Evolutionary conservation across 805 yeast species (phyloP), one percentile per base, ranked within the genome.

Genomic region (Alloascoidea hylecoeti): DNA sequence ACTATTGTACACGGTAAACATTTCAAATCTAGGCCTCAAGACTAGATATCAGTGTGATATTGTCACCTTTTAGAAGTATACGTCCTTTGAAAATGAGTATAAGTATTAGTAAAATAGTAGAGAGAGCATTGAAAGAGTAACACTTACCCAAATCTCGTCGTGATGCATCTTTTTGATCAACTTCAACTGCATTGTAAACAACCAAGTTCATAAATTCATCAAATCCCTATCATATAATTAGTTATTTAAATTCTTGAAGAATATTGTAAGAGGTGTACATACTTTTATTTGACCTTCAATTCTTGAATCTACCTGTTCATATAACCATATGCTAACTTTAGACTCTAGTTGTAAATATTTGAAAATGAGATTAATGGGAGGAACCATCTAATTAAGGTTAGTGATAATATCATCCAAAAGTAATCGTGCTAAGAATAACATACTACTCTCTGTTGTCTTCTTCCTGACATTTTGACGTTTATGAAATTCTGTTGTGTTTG

Each of bases 181-280:
- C 63, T 48, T 94, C 95, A 9, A 55, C 49, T 0, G 80, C 79
- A 37, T 72, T 70, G 23, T 71, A 76, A 16, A 76, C 58, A 3
- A 75, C 80, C 14, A 76, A 60, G 53, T 92, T 92, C 98, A 92
- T 94, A 51, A 88, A 89, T 61, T 94, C 98, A 57, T 92, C 99
- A 57, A 94, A 89, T 1, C 99, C 99, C 48, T 55, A 35, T 4
- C 28, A 6, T 15, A 16, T 12, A 15, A 16, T 2, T 13, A 3
- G 4, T 13, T 18, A 13, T 12, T 15, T 5, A 3, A 38, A 5
- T 15, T 3, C 13, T 17, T 9, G 9, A 15, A 32, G 15, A 13
- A 40, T 16, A 15, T 2, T 5, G 30, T 16, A 15, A 16, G 18
- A 4, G n/a, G n/a, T n/a, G 2, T 27, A 41, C 57, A 16, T 44